Percentiles rank a stretch among this genome's conserved stretches.
Evolutionary conservation across 2,329 filamentous ascomycete species (phyloP).

Genomic region (Stemphylium beticola): DNA sequence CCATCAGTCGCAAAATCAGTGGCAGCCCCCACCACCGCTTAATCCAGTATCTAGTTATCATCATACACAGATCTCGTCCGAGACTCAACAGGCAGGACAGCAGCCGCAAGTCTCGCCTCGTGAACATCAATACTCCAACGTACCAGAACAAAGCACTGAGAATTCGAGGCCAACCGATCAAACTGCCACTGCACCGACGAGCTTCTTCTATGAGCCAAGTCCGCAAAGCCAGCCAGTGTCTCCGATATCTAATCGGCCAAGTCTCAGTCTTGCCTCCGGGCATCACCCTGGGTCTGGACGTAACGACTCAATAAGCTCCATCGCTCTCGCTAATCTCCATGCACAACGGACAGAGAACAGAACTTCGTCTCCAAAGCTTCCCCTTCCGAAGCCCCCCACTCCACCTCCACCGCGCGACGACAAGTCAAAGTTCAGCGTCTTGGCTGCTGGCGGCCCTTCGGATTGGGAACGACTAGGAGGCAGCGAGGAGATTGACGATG

Average conservation of each 20-base stretch:
- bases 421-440: slow-evolving; percentile 39
- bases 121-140: slow-evolving; percentile 25
- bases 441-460: slow-evolving; percentile 45
- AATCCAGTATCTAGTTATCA: slow-evolving; percentile 20
- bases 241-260: slow-evolving; percentile 37
- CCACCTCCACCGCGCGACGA: slow-evolving; percentile 37
- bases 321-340: slow-evolving; percentile 38
- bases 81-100: slow-evolving; percentile 23
- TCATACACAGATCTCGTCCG: slow-evolving; percentile 12
- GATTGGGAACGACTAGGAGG: slow-evolving; percentile 48
- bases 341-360: slow-evolving; percentile 31
- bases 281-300: slow-evolving; percentile 27
- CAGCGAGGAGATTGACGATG: slow-evolving; percentile 45
- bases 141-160: slow-evolving; percentile 30
- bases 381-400: slow-evolving; percentile 23
- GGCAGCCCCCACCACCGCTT: slow-evolving; percentile 25
- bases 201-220: slow-evolving; percentile 34
- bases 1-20: slow-evolving; percentile 26
- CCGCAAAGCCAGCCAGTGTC: slow-evolving; percentile 44
- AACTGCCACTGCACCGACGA: slow-evolving; percentile 30
- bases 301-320: slow-evolving; percentile 41
- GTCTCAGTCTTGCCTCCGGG: slow-evolving; percentile 30
- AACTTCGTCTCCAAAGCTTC: slow-evolving; percentile 35
- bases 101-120: slow-evolving; percentile 27
- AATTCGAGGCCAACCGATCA: slow-evolving; percentile 36